phyloP scores from a whole-genome alignment of 2,329 filamentous ascomycete genomes.

The Hypoxylon sp. region DNA sequence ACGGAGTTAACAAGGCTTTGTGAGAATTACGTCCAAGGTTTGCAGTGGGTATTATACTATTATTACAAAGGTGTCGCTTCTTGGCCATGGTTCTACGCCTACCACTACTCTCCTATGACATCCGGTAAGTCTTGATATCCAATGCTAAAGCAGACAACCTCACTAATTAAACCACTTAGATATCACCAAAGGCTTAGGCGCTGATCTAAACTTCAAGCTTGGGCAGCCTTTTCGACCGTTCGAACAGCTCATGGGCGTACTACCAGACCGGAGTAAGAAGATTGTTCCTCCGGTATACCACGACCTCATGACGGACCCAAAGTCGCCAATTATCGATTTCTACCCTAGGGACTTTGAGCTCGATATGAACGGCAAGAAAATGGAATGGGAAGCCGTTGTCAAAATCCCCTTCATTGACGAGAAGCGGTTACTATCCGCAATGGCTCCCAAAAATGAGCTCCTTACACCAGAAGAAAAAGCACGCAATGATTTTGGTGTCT shows the following conservation, averaged over 20 bases:
- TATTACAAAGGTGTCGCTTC: slow-evolving; percentile 98
- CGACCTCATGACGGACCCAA: slow-evolving; percentile 89
- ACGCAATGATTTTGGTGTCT: slow-evolving; percentile 91
- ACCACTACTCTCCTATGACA: slow-evolving; percentile 98
- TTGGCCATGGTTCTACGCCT: slow-evolving; percentile 98
- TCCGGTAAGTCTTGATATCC: slow-evolving; percentile 68
- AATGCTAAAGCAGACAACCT: background rate
- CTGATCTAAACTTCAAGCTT: slow-evolving; percentile 91
- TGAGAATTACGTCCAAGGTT: slow-evolving; percentile 96
- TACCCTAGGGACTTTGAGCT: slow-evolving; percentile 97
- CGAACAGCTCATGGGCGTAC: slow-evolving; percentile 97
- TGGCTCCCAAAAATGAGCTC: slow-evolving; percentile 84
- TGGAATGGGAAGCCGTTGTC: slow-evolving; percentile 99
- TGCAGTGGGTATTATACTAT: slow-evolving; percentile 98
- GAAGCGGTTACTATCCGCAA: slow-evolving; percentile 84
- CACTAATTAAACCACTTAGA: slow-evolving; percentile 65
- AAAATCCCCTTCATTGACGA: slow-evolving; percentile 99
- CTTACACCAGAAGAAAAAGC: slow-evolving; percentile 83
- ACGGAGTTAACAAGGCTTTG: slow-evolving; percentile 83
- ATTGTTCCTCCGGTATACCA: slow-evolving; percentile 93
- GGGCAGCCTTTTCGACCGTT: slow-evolving; percentile 96
- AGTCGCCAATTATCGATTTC: slow-evolving; percentile 96
- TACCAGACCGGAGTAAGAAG: slow-evolving; percentile 96
- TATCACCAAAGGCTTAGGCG: slow-evolving; percentile 87
- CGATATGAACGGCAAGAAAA: slow-evolving; percentile 99